A percentile compares a stretch with the other conserved stretches of the same genome.
Evolutionary conservation across 1,139 yeast genomes (phyloP).

Genomic region (Kazachstania sp.): DNA sequence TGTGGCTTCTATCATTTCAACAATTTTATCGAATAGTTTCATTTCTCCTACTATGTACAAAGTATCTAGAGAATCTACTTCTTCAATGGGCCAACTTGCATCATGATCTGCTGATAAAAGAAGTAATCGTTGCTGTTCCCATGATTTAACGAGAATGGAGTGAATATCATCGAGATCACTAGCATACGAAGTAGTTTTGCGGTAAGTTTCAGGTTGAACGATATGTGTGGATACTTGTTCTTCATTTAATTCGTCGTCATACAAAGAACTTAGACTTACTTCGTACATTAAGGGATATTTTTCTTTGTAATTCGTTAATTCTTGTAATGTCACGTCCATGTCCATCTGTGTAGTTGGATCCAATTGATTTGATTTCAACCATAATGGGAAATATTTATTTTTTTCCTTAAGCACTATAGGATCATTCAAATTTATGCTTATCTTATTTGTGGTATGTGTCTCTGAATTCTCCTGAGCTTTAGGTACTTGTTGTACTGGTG

Average conservation of each 20-base stretch:
- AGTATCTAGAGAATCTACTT: slow-evolving; percentile 67
- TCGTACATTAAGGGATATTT: slow-evolving; percentile 31
- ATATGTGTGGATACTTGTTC: not conserved
- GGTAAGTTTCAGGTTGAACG: slow-evolving; percentile 8
- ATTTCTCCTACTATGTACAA: slow-evolving; percentile 52
- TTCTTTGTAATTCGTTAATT: slow-evolving; percentile 16
- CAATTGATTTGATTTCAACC: slow-evolving; percentile 20
- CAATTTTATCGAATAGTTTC: slow-evolving; percentile 47
- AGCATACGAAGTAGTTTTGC: slow-evolving; percentile 20
- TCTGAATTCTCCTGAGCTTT: not conserved
- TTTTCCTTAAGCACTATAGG: slow-evolving; percentile 27
- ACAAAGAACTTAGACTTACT: slow-evolving; percentile 20
- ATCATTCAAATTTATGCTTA: slow-evolving; percentile 13
- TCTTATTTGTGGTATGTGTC: not conserved
- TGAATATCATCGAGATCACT: slow-evolving; percentile 5
- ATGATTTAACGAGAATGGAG: slow-evolving; percentile 13
- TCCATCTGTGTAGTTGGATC: slow-evolving; percentile 11
- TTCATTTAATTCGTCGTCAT: not conserved
- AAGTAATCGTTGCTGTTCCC: slow-evolving; percentile 14
- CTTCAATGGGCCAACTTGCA: slow-evolving; percentile 19
- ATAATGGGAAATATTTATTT: slow-evolving; percentile 34
- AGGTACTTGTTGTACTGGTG: not conserved
- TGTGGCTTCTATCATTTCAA: slow-evolving; percentile 42
- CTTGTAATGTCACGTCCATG: not conserved
- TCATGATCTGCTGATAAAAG: slow-evolving; percentile 5